Evolutionary conservation across 305 asterid genomes (phyloP).

Genomic region (Solanum hybrid): DNA sequence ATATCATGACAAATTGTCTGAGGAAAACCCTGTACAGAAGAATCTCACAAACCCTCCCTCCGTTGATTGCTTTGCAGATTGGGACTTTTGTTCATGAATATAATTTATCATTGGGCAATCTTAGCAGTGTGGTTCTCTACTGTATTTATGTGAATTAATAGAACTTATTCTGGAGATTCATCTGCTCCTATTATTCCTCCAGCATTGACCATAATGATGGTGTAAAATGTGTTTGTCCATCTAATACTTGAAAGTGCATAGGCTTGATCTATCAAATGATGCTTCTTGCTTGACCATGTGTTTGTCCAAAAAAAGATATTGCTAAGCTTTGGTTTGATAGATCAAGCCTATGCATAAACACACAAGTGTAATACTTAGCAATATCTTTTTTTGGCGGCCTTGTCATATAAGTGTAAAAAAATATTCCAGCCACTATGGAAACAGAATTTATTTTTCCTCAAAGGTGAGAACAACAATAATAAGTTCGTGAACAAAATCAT

Average conservation of each 20-base stretch:
- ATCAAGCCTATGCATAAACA: too few species aligned
- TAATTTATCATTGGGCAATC: background rate
- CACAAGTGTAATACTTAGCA: background rate
- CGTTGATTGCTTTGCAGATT: background rate
- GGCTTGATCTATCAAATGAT: too few species aligned
- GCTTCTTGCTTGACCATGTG: too few species aligned
- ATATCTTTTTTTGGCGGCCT: background rate
- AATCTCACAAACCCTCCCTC: background rate
- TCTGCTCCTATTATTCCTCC: background rate
- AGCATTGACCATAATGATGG: background rate
- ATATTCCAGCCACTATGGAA: background rate
- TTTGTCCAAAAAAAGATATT: too few species aligned
- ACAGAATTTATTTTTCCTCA: background rate
- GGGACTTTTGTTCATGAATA: background rate
- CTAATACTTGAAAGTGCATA: background rate
- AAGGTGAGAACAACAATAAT: background rate
- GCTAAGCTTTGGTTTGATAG: too few species aligned
- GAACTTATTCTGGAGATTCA: background rate
- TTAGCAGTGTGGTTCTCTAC: background rate
- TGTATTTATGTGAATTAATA: background rate
- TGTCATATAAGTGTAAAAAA: background rate
- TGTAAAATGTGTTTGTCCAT: background rate
- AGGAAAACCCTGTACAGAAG: background rate
- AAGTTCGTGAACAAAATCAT: background rate
- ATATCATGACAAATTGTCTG: background rate